Percentiles rank a stretch among this genome's conserved stretches.
Conservation (phyloP, 2,329 filamentous ascomycete genomes). For the Ambrosiella beaveri region DNA sequence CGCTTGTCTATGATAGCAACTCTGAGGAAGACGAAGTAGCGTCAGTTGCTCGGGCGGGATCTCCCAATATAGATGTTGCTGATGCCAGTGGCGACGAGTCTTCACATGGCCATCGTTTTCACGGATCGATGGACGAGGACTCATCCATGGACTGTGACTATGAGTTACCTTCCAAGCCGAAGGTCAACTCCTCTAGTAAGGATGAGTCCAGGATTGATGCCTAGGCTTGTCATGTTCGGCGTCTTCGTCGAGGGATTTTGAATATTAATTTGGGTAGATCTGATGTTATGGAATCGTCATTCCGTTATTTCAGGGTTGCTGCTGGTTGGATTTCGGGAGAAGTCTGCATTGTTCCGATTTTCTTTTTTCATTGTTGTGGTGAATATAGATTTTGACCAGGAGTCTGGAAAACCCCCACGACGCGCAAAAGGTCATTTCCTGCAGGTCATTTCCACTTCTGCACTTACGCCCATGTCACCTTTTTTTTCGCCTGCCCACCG, state of each 20-base stretch:
- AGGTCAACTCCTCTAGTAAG: neutral
- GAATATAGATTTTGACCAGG: neutral
- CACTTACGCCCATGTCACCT: neutral
- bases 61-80: constrained; percentile 11
- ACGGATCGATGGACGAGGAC: constrained; percentile 1
- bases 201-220: neutral
- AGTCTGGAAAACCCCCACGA: constrained; percentile 4
- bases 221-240: neutral
- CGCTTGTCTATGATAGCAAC: constrained; percentile 63
- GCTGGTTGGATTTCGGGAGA: too few species aligned
- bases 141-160: constrained; percentile 7
- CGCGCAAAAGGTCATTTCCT: constrained; percentile 8
- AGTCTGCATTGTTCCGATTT: neutral
- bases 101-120: neutral
- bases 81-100: constrained; percentile 11
- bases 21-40: constrained; percentile 45
- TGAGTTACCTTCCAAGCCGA: neutral
- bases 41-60: constrained; percentile 9
- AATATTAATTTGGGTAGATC: too few species aligned
- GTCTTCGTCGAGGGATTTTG: too few species aligned
- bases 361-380: neutral
- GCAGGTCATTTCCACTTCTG: constrained; percentile 8
- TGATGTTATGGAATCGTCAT: too few species aligned
- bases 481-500: neutral
- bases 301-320: too few species aligned